Conservation (phyloP, 331 rosid genomes). For the Quercus lobata region DNA sequence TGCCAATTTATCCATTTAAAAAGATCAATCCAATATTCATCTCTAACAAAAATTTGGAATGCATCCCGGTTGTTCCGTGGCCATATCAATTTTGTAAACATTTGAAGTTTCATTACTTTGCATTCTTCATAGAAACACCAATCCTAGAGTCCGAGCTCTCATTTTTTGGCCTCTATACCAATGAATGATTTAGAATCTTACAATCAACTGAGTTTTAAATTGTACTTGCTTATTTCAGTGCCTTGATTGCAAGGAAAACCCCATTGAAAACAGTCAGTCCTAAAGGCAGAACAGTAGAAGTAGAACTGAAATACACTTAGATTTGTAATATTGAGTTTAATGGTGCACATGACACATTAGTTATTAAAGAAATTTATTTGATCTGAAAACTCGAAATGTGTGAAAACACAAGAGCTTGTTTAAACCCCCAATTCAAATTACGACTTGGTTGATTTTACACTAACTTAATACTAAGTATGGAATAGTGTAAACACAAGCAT, state of each 20-base stretch:
- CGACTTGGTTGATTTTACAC: too few species aligned
- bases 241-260: slow-evolving; percentile 57
- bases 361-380: too few species aligned
- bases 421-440: too few species aligned
- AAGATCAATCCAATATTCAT: not conserved
- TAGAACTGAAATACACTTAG: slow-evolving; percentile 5
- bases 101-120: not conserved
- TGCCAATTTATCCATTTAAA: not conserved
- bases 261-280: slow-evolving; percentile 64
- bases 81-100: not conserved
- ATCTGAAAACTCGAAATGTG: too few species aligned
- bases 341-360: too few species aligned
- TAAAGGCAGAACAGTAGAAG: slow-evolving; percentile 47
- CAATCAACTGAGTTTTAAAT: not conserved
- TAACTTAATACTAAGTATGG: too few species aligned
- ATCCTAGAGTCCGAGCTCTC: not conserved
- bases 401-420: too few species aligned
- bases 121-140: not conserved
- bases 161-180: not conserved
- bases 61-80: not conserved
- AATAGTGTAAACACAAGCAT: too few species aligned
- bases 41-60: not conserved
- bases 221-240: slow-evolving; percentile 41
- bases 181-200: too few species aligned
- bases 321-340: not conserved